These are phyloP conservation scores for Schizonepeta tenuifolia DNA, from an alignment of 257 asterid species.

Conservation along the genomic window DNA sequence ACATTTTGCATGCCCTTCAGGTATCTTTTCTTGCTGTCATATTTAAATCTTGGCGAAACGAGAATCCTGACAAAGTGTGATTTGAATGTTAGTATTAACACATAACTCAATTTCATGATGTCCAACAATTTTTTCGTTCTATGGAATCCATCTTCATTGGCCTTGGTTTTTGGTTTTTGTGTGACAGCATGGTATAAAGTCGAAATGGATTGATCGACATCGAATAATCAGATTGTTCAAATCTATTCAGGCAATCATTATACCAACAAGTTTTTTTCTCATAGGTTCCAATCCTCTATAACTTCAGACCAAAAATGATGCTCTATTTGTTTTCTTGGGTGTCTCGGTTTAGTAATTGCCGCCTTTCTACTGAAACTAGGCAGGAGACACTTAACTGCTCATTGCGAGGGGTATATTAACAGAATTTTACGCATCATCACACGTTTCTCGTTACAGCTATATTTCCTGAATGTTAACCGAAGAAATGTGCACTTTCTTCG, in stretches of 20 bases:
- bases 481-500: neutral
- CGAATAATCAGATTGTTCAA: too few species aligned
- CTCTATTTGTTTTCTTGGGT: too few species aligned
- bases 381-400: neutral
- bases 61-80: conserved; percentile 9
- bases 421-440: neutral
- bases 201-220: too few species aligned
- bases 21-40: conserved; percentile 43
- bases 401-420: neutral
- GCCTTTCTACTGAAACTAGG: too few species aligned
- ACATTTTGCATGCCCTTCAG: conserved; percentile 87
- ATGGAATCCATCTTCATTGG: neutral
- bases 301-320: too few species aligned
- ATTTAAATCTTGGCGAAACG: neutral
- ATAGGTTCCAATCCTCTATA: too few species aligned
- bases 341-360: too few species aligned
- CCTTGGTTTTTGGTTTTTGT: too few species aligned
- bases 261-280: too few species aligned
- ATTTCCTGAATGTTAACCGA: neutral
- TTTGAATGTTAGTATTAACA: neutral
- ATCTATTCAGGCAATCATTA: too few species aligned
- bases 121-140: neutral
- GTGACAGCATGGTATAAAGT: too few species aligned
- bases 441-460: neutral
- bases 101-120: neutral